A percentile compares a stretch with the other conserved stretches of the same genome.
These are phyloP conservation scores for Pyracantha coccinea DNA, from an alignment of 331 rosid genomes.

Conservation along the genomic window DNA sequence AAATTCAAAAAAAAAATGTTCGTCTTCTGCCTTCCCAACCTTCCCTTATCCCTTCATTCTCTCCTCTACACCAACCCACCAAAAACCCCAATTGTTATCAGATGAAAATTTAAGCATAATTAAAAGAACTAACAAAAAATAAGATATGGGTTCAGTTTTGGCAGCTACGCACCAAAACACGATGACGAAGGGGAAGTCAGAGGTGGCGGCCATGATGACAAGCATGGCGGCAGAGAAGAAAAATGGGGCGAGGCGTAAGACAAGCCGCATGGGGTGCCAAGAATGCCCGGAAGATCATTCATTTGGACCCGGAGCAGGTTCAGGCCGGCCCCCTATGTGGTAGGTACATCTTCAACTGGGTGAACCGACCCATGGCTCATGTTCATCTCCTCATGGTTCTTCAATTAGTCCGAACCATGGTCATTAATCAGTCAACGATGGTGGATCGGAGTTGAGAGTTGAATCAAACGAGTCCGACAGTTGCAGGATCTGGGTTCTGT, in stretches of 20 bases:
- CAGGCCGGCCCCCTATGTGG: conserved; percentile 24
- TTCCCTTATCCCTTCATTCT: too few species aligned
- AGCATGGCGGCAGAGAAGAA: conserved; percentile 41
- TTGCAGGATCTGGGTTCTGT: not conserved
- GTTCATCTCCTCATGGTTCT: conserved; percentile 47
- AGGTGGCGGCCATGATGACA: conserved; percentile 40
- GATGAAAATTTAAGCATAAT: not conserved
- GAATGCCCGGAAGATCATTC: conserved; percentile 87
- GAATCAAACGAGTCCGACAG: not conserved
- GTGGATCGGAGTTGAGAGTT: not conserved
- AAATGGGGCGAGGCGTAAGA: conserved; percentile 49
- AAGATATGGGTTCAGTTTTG: not conserved
- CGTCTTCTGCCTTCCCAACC: too few species aligned
- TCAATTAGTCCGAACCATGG: not conserved
- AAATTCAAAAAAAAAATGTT: too few species aligned
- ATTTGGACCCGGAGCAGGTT: conserved; percentile 56
- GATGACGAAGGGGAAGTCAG: conserved; percentile 74
- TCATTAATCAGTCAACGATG: not conserved
- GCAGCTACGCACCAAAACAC: conserved; percentile 32
- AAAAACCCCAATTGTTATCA: not conserved
- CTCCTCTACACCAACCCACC: too few species aligned
- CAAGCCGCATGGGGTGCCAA: conserved; percentile 76
- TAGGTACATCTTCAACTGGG: conserved; percentile 54
- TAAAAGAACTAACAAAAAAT: too few species aligned
- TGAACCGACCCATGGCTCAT: conserved; percentile 85